These are phyloP conservation scores for Globisporangium solare DNA, from an alignment of 352 stramenopile genomes.

Conservation along the genomic window DNA sequence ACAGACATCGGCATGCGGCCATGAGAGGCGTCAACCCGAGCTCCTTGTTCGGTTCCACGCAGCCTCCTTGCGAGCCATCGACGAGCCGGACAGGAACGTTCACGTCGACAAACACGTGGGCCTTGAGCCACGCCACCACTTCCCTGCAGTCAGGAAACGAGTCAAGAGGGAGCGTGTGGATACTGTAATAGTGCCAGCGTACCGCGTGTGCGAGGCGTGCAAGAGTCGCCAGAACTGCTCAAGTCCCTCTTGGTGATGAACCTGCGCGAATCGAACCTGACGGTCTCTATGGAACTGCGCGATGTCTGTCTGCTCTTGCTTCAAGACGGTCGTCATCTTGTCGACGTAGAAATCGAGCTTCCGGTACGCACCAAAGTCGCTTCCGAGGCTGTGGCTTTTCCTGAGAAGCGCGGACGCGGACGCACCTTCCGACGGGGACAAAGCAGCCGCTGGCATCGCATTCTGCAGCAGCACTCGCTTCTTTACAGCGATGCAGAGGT, in stretches of 20 bases:
- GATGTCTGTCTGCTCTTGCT: constrained; percentile 26
- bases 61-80: constrained; percentile 3
- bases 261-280: constrained; percentile 35
- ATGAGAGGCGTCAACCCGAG: constrained; percentile 66
- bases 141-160: constrained; percentile 30
- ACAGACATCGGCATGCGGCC: constrained; percentile 46
- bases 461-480: constrained; percentile 57
- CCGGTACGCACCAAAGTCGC: constrained; percentile 16
- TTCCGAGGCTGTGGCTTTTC: constrained; percentile 11
- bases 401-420: neutral
- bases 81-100: constrained; percentile 43
- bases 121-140: constrained; percentile 50
- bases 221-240: constrained; percentile 63
- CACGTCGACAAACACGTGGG: constrained; percentile 60
- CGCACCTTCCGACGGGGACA: neutral
- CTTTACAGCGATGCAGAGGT: constrained; percentile 49
- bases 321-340: constrained; percentile 29
- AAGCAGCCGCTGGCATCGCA: neutral
- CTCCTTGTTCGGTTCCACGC: constrained; percentile 18
- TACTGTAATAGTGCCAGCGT: constrained; percentile 2
- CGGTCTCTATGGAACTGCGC: constrained; percentile 22
- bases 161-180: neutral
- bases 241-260: too few relatives aligned
- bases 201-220: constrained; percentile 28
- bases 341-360: constrained; percentile 53